phyloP scores from a whole-genome alignment of 768 basidiomycete species.

The Cyclocybe cylindracea region DNA sequence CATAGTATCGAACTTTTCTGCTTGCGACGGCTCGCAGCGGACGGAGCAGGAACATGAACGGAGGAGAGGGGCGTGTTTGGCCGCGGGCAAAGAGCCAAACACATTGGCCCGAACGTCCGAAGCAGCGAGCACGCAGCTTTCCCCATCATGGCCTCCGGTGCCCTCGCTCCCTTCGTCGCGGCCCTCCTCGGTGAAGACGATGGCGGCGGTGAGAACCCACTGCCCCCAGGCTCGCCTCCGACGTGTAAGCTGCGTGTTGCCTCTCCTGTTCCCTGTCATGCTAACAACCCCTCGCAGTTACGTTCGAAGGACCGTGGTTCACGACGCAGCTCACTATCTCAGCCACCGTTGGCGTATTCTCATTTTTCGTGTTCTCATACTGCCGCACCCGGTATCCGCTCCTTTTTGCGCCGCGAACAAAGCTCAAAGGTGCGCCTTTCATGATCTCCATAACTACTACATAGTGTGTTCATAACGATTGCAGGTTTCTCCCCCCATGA shows the following conservation, averaged over 20 bases:
- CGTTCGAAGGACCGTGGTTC: constrained; percentile 95
- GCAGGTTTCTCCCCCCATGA: constrained; percentile 92
- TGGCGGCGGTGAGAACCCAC: constrained; percentile 38
- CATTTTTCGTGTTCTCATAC: constrained; percentile 89
- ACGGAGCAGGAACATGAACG: constrained; percentile 17
- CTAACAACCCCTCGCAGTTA: constrained; percentile 42
- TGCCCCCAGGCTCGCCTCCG: constrained; percentile 66
- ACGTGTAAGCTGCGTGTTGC: constrained; percentile 43
- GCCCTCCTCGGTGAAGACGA: constrained; percentile 26
- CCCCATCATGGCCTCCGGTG: constrained; percentile 14
- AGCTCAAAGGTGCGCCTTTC: constrained; percentile 77
- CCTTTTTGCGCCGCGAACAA: constrained; percentile 90
- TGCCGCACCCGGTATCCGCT: constrained; percentile 87
- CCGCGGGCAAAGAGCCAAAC: constrained; percentile 14
- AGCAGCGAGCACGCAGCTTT: background rate
- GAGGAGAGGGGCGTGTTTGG: constrained; percentile 17
- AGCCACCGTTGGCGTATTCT: constrained; percentile 69
- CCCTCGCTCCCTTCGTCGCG: constrained; percentile 20
- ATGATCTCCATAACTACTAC: constrained; percentile 1
- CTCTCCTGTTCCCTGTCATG: background rate
- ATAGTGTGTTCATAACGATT: constrained; percentile 3
- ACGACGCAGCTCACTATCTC: constrained; percentile 86
- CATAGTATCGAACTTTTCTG: constrained; percentile 1
- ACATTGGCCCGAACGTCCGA: constrained; percentile 5
- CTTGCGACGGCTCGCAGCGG: constrained; percentile 1